Evolutionary conservation across 805 yeast species (phyloP).

Genomic region (Candida maris): DNA sequence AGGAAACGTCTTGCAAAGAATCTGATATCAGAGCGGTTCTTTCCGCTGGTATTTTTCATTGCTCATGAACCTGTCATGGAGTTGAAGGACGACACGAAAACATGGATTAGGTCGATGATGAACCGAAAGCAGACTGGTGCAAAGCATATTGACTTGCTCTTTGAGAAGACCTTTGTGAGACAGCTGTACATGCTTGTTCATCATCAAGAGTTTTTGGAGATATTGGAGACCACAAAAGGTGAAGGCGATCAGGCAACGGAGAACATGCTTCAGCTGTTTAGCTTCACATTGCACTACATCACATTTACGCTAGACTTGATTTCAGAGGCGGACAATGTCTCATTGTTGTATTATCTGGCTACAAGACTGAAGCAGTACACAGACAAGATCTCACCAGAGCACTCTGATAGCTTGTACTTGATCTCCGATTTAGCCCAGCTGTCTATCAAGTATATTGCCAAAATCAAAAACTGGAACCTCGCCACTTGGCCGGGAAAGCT

Average conservation of each 20-base stretch:
- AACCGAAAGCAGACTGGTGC: conserved; percentile 29
- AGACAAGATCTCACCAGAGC: conserved; percentile 38
- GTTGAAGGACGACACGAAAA: conserved; percentile 48
- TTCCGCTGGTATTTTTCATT: conserved; percentile 64
- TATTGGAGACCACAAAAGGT: conserved; percentile 26
- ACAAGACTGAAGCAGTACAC: conserved; percentile 76
- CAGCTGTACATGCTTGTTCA: conserved; percentile 70
- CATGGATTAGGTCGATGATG: conserved; percentile 70
- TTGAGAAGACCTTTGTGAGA: conserved; percentile 67
- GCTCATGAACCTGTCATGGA: conserved; percentile 69
- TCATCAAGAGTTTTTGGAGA: conserved; percentile 58
- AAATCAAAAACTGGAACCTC: conserved; percentile 60
- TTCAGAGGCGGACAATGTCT: conserved; percentile 62
- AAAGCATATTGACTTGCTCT: conserved; percentile 39
- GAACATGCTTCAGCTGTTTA: conserved; percentile 38
- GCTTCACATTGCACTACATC: conserved; percentile 57
- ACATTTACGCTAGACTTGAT: conserved; percentile 56
- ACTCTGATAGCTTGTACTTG: conserved; percentile 46
- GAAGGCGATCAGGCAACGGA: conserved; percentile 9
- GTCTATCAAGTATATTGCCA: conserved; percentile 55
- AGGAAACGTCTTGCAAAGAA: conserved; percentile 50
- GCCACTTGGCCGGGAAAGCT: conserved; percentile 81
- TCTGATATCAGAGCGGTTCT: conserved; percentile 57
- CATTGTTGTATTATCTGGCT: conserved; percentile 70
- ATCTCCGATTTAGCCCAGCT: conserved; percentile 74